phyloP scores from a whole-genome alignment of 129 eudicot genomes.

The Escallonia herrerae region DNA sequence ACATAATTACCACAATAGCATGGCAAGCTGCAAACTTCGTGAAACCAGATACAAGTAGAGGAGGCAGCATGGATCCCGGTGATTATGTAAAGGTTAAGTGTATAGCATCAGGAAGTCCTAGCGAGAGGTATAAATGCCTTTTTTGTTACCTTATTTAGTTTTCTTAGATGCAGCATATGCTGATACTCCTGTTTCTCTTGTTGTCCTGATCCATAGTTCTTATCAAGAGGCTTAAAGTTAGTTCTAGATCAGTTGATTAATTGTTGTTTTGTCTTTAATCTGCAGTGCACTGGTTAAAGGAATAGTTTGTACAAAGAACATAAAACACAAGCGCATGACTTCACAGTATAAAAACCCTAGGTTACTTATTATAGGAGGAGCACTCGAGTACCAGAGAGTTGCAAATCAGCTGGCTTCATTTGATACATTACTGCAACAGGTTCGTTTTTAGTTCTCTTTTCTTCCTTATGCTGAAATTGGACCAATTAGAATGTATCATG shows the following conservation, averaged over 20 bases:
- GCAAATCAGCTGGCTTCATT: conserved; percentile 80
- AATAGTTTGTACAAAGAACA: conserved; percentile 88
- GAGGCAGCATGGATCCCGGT: conserved; percentile 98
- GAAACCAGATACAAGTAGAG: conserved; percentile 87
- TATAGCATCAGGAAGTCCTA: conserved; percentile 74
- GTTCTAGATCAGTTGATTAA: neutral
- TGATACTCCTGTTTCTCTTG: neutral
- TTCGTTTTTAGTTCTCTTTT: conserved; percentile 13
- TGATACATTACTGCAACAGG: conserved; percentile 81
- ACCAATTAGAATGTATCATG: conserved; percentile 6
- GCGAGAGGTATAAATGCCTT: conserved; percentile 44
- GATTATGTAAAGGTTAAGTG: conserved; percentile 86
- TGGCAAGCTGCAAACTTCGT: conserved; percentile 95
- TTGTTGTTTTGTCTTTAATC: neutral
- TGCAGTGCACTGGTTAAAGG: conserved; percentile 82
- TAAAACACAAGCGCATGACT: conserved; percentile 91
- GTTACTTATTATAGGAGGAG: conserved; percentile 82
- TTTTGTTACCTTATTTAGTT: neutral
- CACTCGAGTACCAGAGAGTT: conserved; percentile 88
- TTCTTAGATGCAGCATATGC: neutral
- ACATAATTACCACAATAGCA: conserved; percentile 57
- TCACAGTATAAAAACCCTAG: conserved; percentile 77
- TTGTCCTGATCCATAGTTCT: neutral
- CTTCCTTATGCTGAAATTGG: neutral
- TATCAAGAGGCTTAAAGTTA: neutral